Evolutionary conservation across 192 early-diverging fungal genomes (phyloP), one percentile per base, ranked within the genome.

Genomic region (Coemansia sp.): DNA sequence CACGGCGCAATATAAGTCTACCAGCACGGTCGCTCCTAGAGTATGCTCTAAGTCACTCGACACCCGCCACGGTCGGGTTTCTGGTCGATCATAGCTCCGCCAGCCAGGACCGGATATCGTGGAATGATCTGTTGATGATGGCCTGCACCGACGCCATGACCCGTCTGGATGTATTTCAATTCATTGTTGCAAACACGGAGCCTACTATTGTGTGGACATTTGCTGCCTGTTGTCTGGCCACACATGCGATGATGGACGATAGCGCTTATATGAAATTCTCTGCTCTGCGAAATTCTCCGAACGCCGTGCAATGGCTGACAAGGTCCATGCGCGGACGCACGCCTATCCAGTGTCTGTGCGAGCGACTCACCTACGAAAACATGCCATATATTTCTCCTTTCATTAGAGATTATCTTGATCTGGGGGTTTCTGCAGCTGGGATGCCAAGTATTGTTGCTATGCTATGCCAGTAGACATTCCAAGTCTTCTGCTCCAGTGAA

Each of bases 41-140:
- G 12, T 73, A 78, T 25, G 71, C 76, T 37, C 61, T 78, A 41
- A 49, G 71, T n/a, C 39, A 63, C 8, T 69, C 76, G 10, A 39
- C 63, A 0, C 70, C 76, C 5, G 64, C 40, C 5, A 62, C 56
- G 9, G 60, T 78, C 25, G 64, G 56, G 44, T 70, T 78, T 45
- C 56, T 78, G n/a, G 69, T 78, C 64, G 20, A 6, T 25, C 63
- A 66, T 49, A 62, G 63, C 11, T 5, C 70, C 10, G 45, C 43
- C 40, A 44, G 70, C n/a, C 40, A 19, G 49, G 37, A 67, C 42
- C 55, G 16, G 63, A 64, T 63, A 6, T 67, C 76, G 20, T 78
- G 76, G 76, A 67, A 73, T 48, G 76, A 78, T 39, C 54, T 78
- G 53, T 22, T 78, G 49, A 55, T 78, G 67, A 72, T 78, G 76